Evolutionary conservation across 2,329 filamentous ascomycete species (phyloP), one percentile per base, ranked within the genome.

Genomic region (Chaetomium olivaceum): DNA sequence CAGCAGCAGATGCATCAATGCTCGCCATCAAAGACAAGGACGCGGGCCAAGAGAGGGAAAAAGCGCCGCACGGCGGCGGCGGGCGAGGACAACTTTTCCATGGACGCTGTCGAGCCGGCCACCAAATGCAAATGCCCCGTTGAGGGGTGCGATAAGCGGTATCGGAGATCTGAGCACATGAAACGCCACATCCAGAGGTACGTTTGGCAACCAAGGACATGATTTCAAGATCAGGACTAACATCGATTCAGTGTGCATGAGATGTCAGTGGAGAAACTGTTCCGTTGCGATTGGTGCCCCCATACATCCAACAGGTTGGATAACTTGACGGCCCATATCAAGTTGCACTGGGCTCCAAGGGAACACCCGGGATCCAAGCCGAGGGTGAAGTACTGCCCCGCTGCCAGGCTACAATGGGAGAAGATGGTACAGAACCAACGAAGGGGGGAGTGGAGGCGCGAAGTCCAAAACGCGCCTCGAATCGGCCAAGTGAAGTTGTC

Each of bases 171-270:
- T 27, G 84, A 87, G 73, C 84, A 87, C 67, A 74, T 86, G 21
- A 86, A 85, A 76, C 79, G 84, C 31, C 84, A 87, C 71, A 77
- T 81, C 60, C 78, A 79, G 61, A 82, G 81, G 83, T 85, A 71
- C 77, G 82, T 79, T 23, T n/a, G 6, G 5, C 29, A 16, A 19
- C 27, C 2, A 50, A 12, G 6, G 6, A 19, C 5, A 6, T 12
- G n/a, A 51, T 23, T 19, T 14, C 23, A 6, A 36, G 11, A 21
- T 25, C 3, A 43, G 2, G 19, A 39, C 21, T 58, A 16, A 58
- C 36, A 9, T 29, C 6, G 12, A 7, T 4, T 12, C 29, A 61
- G 58, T 31, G 21, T 43, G 9, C 58, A 61, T 43, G 39, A 43
- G 4, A 43, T 43, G 39, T 43, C 39, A 7, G 39, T 43, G 39